Evolutionary conservation across 208 protist genomes (phyloP).

Genomic region (Leishmania amazonensis): DNA sequence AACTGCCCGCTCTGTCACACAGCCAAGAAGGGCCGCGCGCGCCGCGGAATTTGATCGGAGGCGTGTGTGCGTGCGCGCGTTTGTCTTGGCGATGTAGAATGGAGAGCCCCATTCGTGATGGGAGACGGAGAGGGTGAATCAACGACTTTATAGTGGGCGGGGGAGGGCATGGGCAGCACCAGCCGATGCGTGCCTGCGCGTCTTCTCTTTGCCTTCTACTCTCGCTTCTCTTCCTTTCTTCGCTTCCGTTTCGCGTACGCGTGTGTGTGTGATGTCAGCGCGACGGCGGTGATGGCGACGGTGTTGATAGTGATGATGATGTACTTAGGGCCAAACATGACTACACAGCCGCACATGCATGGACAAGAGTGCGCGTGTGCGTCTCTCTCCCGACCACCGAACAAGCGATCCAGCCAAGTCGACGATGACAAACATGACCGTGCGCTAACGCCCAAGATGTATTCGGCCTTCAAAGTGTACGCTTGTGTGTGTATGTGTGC

Average conservation of each 20-base stretch:
- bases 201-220: background rate
- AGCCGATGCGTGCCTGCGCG: background rate
- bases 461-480: background rate
- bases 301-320: background rate
- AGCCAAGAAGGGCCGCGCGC: conserved; percentile 54
- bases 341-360: background rate
- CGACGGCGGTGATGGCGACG: background rate
- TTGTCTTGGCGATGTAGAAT: conserved; percentile 6
- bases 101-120: background rate
- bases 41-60: conserved; percentile 28
- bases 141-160: background rate
- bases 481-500: background rate
- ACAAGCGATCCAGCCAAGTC: background rate
- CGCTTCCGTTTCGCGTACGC: background rate
- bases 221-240: background rate
- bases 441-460: background rate
- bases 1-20: conserved; percentile 95
- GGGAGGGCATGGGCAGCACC: background rate
- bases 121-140: background rate
- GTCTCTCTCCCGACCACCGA: background rate
- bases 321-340: background rate
- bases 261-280: background rate
- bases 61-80: conserved; percentile 7
- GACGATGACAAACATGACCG: background rate
- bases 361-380: background rate